Base-by-base conservation (phyloP, 108 stramenopile genomes). In the Skeletonema marinoi region DNA sequence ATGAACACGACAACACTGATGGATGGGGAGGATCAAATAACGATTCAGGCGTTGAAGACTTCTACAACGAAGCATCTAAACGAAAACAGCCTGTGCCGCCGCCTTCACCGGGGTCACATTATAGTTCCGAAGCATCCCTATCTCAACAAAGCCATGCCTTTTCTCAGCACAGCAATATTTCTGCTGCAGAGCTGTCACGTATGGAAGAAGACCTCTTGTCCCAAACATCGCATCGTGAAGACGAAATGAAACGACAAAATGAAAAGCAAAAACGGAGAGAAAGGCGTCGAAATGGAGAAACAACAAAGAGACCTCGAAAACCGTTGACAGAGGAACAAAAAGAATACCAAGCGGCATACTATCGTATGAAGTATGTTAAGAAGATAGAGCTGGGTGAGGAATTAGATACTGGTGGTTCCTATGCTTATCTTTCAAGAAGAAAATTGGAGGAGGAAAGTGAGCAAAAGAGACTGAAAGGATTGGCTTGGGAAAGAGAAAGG, bases 201-300 rank as follows among this genome's bases (percentile, higher is more conserved):
- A 51, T 82, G 60, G 81, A 82, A 14, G 71, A 82, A 68, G 66
- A 32, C 32, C 25, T 75, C 41, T 44, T 76, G n/a, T 75, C 81
- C 33, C 50, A 75, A 72, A 60, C 70, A 36, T 72, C 81, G 16
- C 71, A 82, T 63, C 81, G 44, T 32, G 71, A 75, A 46, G 75
- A 66, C 17, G 81, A 82, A 38, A 51, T 71, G 38, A 71, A 82
- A 54, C 74, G 81, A 12, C 81, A 82, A 17, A 46, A 38, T 7
- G 25, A 62, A 60, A 76, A 71, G 16, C 44, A 46, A 46, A 46
- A 46, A 46, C 16, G 44, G 16, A 46, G 16, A 46, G 44, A 46
- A 11, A 74, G 4, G 48, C 32, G 32, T 4, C 36, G 58, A 14
- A 30, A 31, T 3, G 30, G 39, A 4, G 54, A 61, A 17, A 48